Evolutionary conservation across 169 alveolate species (phyloP).

Genomic region (Eimeria mitis): DNA sequence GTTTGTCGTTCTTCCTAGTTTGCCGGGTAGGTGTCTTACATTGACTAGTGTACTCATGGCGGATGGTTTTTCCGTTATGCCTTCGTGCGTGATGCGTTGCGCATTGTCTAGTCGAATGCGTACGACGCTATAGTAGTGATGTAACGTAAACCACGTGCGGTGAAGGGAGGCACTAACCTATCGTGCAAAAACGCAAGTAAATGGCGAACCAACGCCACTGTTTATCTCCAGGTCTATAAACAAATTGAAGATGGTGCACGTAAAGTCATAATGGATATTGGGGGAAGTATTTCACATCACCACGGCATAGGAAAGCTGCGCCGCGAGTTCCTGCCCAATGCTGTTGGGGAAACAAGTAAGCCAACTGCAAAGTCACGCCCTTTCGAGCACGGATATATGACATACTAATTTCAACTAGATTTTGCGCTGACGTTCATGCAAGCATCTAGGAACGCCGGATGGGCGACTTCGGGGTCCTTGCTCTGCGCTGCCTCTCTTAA

Average conservation of each 20-base stretch:
- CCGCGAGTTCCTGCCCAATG: conserved; percentile 85
- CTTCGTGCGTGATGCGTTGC: background rate
- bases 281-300: conserved; percentile 92
- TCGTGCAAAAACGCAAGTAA: background rate
- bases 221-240: conserved; percentile 80
- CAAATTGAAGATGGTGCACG: conserved; percentile 91
- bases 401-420: background rate
- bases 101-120: no score
- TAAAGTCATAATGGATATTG: conserved; percentile 88
- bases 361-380: background rate
- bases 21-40: background rate
- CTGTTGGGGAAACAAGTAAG: conserved; percentile 85
- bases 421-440: background rate
- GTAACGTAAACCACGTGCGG: background rate
- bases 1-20: background rate
- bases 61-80: no score
- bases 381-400: background rate
- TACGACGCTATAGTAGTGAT: background rate
- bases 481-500: background rate
- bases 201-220: background rate
- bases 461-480: background rate
- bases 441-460: background rate
- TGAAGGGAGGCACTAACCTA: background rate
- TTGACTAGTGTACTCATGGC: no score
- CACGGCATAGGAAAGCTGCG: conserved; percentile 94